phyloP scores from a whole-genome alignment of 768 basidiomycete species.

The Suillus fuscotomentosus region DNA sequence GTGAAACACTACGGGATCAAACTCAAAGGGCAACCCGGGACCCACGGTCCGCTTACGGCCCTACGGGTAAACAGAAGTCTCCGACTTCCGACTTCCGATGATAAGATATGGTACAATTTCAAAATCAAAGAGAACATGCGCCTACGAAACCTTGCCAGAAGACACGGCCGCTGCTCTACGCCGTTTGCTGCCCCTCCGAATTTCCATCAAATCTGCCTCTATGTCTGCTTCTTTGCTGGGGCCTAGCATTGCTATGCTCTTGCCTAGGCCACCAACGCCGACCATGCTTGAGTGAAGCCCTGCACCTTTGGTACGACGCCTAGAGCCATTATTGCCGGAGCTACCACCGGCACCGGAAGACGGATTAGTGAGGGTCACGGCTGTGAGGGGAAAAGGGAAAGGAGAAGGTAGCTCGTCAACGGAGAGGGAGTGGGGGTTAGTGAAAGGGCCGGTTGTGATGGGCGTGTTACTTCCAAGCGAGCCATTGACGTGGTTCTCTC shows the following conservation, averaged over 20 bases:
- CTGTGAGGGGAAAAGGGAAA: slow-evolving; percentile 73
- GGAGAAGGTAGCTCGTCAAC: slow-evolving; percentile 87
- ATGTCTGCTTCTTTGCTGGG: slow-evolving; percentile 66
- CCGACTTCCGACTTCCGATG: slow-evolving; percentile 25
- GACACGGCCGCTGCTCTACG: slow-evolving; percentile 32
- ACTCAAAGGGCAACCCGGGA: not conserved
- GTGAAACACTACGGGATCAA: not conserved
- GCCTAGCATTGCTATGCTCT: slow-evolving; percentile 60
- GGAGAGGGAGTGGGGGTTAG: slow-evolving; percentile 81
- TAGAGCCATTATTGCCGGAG: slow-evolving; percentile 38
- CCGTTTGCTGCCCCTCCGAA: slow-evolving; percentile 71
- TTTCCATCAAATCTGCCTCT: slow-evolving; percentile 76
- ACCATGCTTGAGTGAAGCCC: slow-evolving; percentile 56
- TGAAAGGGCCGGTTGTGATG: slow-evolving; percentile 66
- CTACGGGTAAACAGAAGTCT: slow-evolving; percentile 5
- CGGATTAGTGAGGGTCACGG: slow-evolving; percentile 42
- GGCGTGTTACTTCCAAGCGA: slow-evolving; percentile 41
- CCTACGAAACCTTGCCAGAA: slow-evolving; percentile 29
- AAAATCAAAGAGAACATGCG: not conserved
- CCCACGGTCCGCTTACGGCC: not conserved
- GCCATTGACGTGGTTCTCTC: slow-evolving; percentile 38
- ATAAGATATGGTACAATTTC: slow-evolving; percentile 24
- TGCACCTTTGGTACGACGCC: slow-evolving; percentile 51
- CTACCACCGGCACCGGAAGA: slow-evolving; percentile 33
- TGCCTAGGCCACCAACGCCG: slow-evolving; percentile 65